Base-by-base conservation (phyloP, 352 stramenopile species). In the Phytophthora melonis region DNA sequence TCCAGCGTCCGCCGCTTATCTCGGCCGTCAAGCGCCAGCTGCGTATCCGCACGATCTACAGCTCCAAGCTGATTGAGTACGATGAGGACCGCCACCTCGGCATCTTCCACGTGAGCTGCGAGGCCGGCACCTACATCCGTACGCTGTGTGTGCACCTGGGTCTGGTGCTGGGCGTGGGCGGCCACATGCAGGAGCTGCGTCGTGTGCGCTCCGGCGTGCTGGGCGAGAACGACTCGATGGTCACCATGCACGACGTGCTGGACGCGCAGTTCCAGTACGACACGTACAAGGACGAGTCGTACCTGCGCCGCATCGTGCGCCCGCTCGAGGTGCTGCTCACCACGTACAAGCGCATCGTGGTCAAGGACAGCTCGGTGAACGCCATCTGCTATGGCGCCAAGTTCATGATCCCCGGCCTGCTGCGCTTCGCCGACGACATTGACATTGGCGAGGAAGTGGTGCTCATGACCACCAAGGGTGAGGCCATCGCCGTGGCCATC, bases 361-460 rank as follows among this genome's bases (percentile, higher is more conserved):
- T 99, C 16, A 99, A 99, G 90, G 98, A 99, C 88, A 98, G 88
- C 30, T 98, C 97, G 13, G 98, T 99, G 5, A 99, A 99, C 86
- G 98, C 98, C 27, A 99, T 99, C 77, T 99, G 98, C 84, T 99
- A 99, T 83, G 98, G 98, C 52, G 98, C 98, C 69, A 99, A 99
- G 90, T 97, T 99, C 58, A 99, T 99, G 98, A 97, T 99, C 56
- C 98, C 98, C 0, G 98, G 98, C 74, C 82, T 99, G 23, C 80
- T 99, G 56, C 93, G 98, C 47, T 99, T 99, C 85, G 97, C 98
- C 2, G 97, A 99, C 79, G 98, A 98, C 81, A 99, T 99, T 83
- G 98, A 99, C 81, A 90, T 99, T 43, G 97, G 96, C 68, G 96
- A 99, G 62, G 98, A 99, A 70, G 97, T 99, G 16, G 98, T 99